These are phyloP conservation scores for Benincasa hispida DNA, from an alignment of 306 rosid species.

Conservation along the genomic window DNA sequence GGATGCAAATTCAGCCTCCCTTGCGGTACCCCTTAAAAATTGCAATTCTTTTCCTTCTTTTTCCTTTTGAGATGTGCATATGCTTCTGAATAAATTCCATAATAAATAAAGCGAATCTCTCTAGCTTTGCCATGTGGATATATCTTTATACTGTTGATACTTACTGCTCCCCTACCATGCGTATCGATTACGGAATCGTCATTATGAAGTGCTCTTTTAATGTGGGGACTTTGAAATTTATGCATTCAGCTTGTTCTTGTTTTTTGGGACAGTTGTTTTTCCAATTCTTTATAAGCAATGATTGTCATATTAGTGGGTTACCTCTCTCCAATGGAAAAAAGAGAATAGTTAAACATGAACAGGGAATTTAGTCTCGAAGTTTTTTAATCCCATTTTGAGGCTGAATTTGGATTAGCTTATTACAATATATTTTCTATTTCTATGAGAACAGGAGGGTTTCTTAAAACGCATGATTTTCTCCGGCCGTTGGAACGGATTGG, in stretches of 20 bases:
- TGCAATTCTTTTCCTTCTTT: background rate
- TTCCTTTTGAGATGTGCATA: background rate
- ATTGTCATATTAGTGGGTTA: background rate
- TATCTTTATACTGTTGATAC: background rate
- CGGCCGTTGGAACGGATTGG: conserved; percentile 70
- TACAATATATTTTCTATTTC: background rate
- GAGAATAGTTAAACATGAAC: background rate
- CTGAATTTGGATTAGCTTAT: background rate
- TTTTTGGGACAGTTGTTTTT: background rate
- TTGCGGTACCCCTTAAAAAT: background rate
- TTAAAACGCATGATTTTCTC: conserved; percentile 85
- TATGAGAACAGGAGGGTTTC: conserved; percentile 46
- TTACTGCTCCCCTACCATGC: background rate
- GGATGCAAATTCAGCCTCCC: background rate
- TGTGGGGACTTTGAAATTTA: background rate
- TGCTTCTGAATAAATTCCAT: background rate
- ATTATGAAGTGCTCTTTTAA: background rate
- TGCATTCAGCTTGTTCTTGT: background rate
- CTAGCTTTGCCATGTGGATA: background rate
- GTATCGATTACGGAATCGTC: background rate
- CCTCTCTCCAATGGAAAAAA: background rate
- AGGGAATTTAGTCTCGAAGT: background rate
- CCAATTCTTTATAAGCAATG: background rate
- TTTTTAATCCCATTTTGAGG: background rate
- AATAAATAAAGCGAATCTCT: background rate